These are phyloP conservation scores for Salix dunnii DNA, from an alignment of 345 rosid genomes.

Conservation along the genomic window DNA sequence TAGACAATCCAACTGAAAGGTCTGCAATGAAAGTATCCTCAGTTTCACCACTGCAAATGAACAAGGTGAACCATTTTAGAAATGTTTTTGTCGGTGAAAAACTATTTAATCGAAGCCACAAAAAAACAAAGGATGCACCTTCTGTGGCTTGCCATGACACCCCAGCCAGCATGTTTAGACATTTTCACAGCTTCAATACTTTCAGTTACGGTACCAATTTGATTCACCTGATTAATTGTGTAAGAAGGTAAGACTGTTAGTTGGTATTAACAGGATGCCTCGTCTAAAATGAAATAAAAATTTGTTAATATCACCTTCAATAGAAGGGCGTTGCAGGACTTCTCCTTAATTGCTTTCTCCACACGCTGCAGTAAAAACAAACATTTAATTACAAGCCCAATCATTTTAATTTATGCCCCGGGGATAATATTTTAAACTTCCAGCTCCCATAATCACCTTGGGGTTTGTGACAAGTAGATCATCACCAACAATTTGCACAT, in stretches of 20 bases:
- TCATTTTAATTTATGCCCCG: not conserved
- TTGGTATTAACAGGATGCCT: not conserved
- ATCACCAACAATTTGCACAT: constrained; percentile 92
- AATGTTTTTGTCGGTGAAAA: not conserved
- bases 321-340: constrained; percentile 90
- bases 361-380: constrained; percentile 56
- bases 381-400: not conserved
- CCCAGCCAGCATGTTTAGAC: constrained; percentile 99
- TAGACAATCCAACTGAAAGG: constrained; percentile 87
- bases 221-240: constrained; percentile 62
- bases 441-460: constrained; percentile 45
- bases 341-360: constrained; percentile 78
- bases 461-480: constrained; percentile 97
- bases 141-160: constrained; percentile 97
- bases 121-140: constrained; percentile 19
- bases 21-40: constrained; percentile 98
- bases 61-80: not conserved
- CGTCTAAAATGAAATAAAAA: not conserved
- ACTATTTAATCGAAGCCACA: not conserved
- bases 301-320: constrained; percentile 52
- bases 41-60: constrained; percentile 73
- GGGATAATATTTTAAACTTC: not conserved
- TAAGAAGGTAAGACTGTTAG: not conserved
- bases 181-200: constrained; percentile 96
- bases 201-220: constrained; percentile 95